Evolutionary conservation across 495 filamentous ascomycete genomes (phyloP).

Genomic region (Neohortaea acidophila): DNA sequence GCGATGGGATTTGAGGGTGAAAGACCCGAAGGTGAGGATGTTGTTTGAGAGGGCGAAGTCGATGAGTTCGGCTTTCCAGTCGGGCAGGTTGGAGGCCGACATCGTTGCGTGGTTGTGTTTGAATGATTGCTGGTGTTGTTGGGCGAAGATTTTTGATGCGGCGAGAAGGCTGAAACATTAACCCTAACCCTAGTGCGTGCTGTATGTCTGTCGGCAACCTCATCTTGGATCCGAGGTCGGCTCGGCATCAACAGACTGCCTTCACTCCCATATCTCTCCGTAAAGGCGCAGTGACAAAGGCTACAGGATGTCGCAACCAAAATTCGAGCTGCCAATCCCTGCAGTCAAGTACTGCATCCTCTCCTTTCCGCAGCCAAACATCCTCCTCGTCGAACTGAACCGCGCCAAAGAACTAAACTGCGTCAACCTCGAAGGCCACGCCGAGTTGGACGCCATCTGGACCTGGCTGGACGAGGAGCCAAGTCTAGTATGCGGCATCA

Average conservation of each 20-base stretch:
- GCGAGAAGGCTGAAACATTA: too few species aligned
- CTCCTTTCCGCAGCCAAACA: background rate
- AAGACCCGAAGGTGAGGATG: slow-evolving; percentile 77
- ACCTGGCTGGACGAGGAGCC: slow-evolving; percentile 45
- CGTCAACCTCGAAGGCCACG: slow-evolving; percentile 35
- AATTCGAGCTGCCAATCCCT: slow-evolving; percentile 1
- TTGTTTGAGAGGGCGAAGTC: slow-evolving; percentile 52
- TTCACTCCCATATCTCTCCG: too few species aligned
- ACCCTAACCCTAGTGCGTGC: too few species aligned
- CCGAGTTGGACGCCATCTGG: slow-evolving; percentile 36
- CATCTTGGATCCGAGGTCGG: too few species aligned
- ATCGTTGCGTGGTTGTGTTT: too few species aligned
- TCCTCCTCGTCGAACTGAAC: background rate
- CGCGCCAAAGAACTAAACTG: slow-evolving; percentile 36
- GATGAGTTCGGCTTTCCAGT: slow-evolving; percentile 53
- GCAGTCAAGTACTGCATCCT: slow-evolving; percentile 1
- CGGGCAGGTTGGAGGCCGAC: slow-evolving; percentile 13
- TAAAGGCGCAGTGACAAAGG: too few species aligned
- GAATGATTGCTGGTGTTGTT: too few species aligned
- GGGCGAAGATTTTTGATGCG: too few species aligned
- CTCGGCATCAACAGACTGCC: too few species aligned
- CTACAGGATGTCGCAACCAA: slow-evolving; percentile 2
- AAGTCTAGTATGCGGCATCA: slow-evolving; percentile 36
- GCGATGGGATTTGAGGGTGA: slow-evolving; percentile 80
- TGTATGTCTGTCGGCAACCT: too few species aligned